These are phyloP conservation scores for Excoecaria cochinchinensis DNA, from an alignment of 345 rosid species.

Conservation along the genomic window DNA sequence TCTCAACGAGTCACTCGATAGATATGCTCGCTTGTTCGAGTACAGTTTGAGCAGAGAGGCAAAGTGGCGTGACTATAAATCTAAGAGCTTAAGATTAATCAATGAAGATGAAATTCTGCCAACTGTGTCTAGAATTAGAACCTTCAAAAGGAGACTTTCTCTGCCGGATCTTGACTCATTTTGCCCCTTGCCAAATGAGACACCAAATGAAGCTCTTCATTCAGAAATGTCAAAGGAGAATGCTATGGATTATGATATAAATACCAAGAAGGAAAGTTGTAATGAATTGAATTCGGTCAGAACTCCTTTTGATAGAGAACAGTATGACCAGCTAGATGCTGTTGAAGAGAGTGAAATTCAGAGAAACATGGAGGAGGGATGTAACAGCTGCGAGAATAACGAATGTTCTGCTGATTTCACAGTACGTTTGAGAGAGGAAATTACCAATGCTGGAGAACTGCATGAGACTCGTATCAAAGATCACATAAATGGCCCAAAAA, in stretches of 20 bases:
- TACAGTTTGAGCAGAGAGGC: constrained; percentile 37
- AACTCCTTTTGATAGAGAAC: constrained; percentile 23
- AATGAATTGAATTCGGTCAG: constrained; percentile 17
- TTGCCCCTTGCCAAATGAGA: constrained; percentile 47
- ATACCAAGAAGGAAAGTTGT: not conserved
- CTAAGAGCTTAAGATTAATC: constrained; percentile 61
- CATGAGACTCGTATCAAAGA: constrained; percentile 21
- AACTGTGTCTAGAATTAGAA: constrained; percentile 29
- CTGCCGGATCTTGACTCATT: constrained; percentile 71
- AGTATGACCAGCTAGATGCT: constrained; percentile 24
- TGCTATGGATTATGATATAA: constrained; percentile 2
- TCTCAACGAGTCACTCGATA: constrained; percentile 49
- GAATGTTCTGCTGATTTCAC: constrained; percentile 18
- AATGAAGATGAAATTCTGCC: constrained; percentile 41
- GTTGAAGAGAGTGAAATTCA: constrained; percentile 27
- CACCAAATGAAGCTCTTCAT: constrained; percentile 27
- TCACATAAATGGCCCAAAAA: not conserved
- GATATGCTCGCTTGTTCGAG: constrained; percentile 56
- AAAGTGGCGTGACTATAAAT: constrained; percentile 34
- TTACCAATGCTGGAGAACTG: not conserved
- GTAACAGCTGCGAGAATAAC: not conserved
- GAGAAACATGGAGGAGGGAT: constrained; percentile 12
- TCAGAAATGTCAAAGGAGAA: constrained; percentile 26
- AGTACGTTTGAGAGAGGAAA: constrained; percentile 15
- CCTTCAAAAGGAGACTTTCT: constrained; percentile 73